Base-by-base conservation (phyloP, 2,329 filamentous ascomycete genomes). In the Arthrobotrys iridis region DNA sequence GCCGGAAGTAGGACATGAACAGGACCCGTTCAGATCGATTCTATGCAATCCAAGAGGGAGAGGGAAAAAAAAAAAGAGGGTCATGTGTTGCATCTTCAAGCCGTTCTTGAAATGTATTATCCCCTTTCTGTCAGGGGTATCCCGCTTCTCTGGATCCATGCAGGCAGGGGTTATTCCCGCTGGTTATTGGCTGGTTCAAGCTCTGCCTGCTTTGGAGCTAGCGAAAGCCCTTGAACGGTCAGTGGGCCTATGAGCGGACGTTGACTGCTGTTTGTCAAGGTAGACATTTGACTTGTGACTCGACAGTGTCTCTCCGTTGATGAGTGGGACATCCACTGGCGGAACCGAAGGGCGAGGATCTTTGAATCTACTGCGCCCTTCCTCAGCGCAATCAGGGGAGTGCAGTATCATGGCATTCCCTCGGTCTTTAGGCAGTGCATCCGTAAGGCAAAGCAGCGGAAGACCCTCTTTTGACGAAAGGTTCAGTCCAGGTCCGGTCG, bases 101-200 rank as follows among this genome's bases (percentile, higher is more conserved):
- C 70, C 63, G 70, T 66, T 52, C 55, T 74, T 60, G 26, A 58
- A 40, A 55, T 30, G 55, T 6, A 33, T 40, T 20, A 57, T 55
- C 43, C 57, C 65, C 52, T 64, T 55, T 75, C 50, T 68, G 71
- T 48, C 62, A 75, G 71, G 71, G 71, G 71, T 63, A 75, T 75
- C 71, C 71, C 71, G 71, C 71, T 55, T 41, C 57, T 58, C 30
- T 64, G 64, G 71, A 59, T 58, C 65, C 71, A 68, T 67, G 63
- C 71, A 37, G 58, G 58, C 71, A 75, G 57, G 70, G 71, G 58
- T 48, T 46, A 63, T 66, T 75, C 71, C 71, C 63, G 71, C 46
- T 20, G 58, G 30, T 41, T 35, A 75, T 75, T 75, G 71, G 71
- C 40, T 68, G 63, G 37, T 43, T 67, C 28, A 8, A 68, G 63